These are phyloP conservation scores for Penicillium sp. DNA, from an alignment of 2,329 filamentous ascomycete genomes.

Conservation along the genomic window DNA sequence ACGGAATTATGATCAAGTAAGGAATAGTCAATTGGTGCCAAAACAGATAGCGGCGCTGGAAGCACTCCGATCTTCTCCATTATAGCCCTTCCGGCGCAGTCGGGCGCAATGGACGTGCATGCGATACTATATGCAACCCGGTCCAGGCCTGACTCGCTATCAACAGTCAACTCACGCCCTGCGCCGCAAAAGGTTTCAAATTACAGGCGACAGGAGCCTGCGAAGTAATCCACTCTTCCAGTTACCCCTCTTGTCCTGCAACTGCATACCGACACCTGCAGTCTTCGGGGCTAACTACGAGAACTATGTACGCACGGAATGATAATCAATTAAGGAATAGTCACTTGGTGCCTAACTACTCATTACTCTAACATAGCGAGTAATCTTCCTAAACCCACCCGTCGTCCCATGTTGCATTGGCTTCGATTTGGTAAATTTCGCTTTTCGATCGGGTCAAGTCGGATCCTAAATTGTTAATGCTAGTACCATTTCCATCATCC, in stretches of 20 bases:
- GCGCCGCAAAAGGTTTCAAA: constrained; percentile 17
- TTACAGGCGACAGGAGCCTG: constrained; percentile 6
- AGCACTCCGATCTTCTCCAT: background rate
- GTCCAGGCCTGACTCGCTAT: constrained; percentile 12
- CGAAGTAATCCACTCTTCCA: constrained; percentile 5
- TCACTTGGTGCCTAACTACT: too few relatives aligned
- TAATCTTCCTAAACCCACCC: too few relatives aligned
- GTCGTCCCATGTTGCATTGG: too few relatives aligned
- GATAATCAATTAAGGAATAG: too few relatives aligned
- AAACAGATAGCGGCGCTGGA: background rate
- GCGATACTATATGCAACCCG: constrained; percentile 11
- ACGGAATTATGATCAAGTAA: too few relatives aligned
- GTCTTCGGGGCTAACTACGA: constrained; percentile 8
- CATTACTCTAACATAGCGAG: too few relatives aligned
- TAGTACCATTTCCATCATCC: too few relatives aligned
- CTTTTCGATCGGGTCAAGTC: too few relatives aligned
- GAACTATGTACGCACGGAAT: too few relatives aligned
- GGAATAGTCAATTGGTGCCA: too few relatives aligned
- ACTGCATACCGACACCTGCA: constrained; percentile 15
- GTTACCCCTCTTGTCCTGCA: constrained; percentile 16
- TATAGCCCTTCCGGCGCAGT: background rate
- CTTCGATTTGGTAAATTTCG: too few relatives aligned
- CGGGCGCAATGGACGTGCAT: constrained; percentile 14
- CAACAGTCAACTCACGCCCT: constrained; percentile 14
- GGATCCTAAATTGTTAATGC: too few relatives aligned